Evolutionary conservation across 2,329 filamentous ascomycete species (phyloP).

Genomic region (Aspergillus sp.): DNA sequence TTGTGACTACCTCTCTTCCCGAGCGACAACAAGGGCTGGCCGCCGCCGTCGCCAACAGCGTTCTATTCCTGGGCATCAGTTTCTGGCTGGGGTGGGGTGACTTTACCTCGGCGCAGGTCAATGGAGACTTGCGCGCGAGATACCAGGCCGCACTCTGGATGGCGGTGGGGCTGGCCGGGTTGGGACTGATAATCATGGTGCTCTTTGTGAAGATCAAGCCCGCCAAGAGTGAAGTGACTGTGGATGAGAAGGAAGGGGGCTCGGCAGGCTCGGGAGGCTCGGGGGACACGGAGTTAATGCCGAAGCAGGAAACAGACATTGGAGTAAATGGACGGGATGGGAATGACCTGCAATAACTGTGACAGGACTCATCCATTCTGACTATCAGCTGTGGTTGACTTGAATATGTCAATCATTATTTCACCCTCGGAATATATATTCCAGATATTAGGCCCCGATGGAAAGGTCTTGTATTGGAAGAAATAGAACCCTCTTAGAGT

Average conservation of each 20-base stretch:
- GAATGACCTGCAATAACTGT: too few relatives aligned
- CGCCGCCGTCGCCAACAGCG: constrained; percentile 69
- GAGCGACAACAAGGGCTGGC: constrained; percentile 68
- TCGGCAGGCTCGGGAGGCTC: too few relatives aligned
- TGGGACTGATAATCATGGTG: constrained; percentile 56
- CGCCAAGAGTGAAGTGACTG: constrained; percentile 59
- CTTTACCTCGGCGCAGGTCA: constrained; percentile 54
- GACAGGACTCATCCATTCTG: too few relatives aligned
- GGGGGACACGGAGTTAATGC: background rate
- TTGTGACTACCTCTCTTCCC: constrained; percentile 72
- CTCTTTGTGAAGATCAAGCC: constrained; percentile 57
- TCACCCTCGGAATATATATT: too few relatives aligned
- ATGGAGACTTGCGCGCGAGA: constrained; percentile 49
- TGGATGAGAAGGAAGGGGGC: constrained; percentile 48
- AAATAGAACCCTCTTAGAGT: too few relatives aligned
- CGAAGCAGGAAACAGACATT: background rate
- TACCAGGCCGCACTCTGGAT: constrained; percentile 69
- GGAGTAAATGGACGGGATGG: too few relatives aligned
- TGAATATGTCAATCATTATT: too few relatives aligned
- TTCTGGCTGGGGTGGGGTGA: constrained; percentile 72
- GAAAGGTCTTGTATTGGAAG: too few relatives aligned
- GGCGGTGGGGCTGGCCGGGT: constrained; percentile 57
- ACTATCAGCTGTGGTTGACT: too few relatives aligned
- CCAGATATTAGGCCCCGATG: rapidly evolving
- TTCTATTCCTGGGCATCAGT: constrained; percentile 71